phyloP scores from a whole-genome alignment of 345 rosid genomes.

The Microcos paniculata region DNA sequence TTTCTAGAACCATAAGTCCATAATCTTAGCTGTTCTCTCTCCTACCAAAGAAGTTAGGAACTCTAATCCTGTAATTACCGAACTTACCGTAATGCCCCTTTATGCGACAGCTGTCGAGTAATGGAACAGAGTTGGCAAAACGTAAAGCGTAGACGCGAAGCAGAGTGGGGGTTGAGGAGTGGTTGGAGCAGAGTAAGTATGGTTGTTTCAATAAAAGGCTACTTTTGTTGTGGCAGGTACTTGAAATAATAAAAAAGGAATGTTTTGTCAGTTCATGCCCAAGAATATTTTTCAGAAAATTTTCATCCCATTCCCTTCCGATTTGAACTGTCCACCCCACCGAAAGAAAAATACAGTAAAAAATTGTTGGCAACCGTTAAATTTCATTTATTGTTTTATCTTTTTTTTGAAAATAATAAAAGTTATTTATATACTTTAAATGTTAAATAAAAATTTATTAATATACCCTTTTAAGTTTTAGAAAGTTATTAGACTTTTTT shows the following conservation, averaged over 20 bases:
- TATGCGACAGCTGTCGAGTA: neutral
- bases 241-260: slow-evolving; percentile 11
- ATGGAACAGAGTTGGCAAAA: neutral
- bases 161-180: neutral
- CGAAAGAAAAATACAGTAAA: neutral
- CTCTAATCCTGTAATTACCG: too few relatives aligned
- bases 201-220: neutral
- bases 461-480: too few relatives aligned
- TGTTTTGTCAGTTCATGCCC: slow-evolving; percentile 10
- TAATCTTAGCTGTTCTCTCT: neutral
- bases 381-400: too few relatives aligned
- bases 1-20: neutral
- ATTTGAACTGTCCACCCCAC: too few relatives aligned
- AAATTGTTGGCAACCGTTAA: too few relatives aligned
- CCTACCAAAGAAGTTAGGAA: neutral
- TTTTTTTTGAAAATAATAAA: too few relatives aligned
- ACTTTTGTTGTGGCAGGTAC: slow-evolving; percentile 3
- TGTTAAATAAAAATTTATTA: too few relatives aligned
- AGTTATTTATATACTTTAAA: too few relatives aligned
- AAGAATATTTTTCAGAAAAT: slow-evolving; percentile 4
- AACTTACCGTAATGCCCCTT: neutral
- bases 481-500: too few relatives aligned
- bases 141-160: neutral
- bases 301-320: neutral
- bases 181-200: neutral